Conservation (phyloP, 176 grass and related monocot genomes). For the Triticum dicoccoides region DNA sequence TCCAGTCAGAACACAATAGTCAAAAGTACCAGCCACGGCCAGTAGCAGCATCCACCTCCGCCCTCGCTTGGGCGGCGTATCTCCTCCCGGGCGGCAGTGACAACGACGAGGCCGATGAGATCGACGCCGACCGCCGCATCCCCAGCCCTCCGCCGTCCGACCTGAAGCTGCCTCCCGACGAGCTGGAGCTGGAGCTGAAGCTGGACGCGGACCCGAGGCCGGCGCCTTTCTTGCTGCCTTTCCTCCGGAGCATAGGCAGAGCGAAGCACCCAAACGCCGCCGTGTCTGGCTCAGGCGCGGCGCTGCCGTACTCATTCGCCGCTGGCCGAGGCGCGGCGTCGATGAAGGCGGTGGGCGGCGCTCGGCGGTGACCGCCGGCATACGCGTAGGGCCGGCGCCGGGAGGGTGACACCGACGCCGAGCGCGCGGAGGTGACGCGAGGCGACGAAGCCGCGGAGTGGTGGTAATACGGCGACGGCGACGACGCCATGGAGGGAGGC, state of each 20-base stretch:
- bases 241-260: constrained; percentile 35
- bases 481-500: constrained; percentile 50
- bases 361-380: not conserved
- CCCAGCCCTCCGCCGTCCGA: constrained; percentile 18
- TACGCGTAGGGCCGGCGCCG: constrained; percentile 3
- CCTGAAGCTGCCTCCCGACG: constrained; percentile 29
- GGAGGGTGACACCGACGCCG: constrained; percentile 46
- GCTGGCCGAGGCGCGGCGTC: constrained; percentile 24
- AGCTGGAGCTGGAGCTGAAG: constrained; percentile 18
- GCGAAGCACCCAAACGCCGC: constrained; percentile 42
- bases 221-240: constrained; percentile 19
- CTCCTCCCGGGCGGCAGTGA: constrained; percentile 31
- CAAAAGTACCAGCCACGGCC: constrained; percentile 50
- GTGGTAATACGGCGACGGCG: constrained; percentile 30
- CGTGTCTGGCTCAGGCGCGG: not conserved
- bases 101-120: constrained; percentile 32
- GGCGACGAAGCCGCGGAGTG: constrained; percentile 20
- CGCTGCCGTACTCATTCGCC: no score
- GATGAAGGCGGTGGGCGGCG: constrained; percentile 34
- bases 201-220: not conserved
- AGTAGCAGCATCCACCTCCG: constrained; percentile 34
- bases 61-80: constrained; percentile 21
- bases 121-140: constrained; percentile 27
- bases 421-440: constrained; percentile 13
- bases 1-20: not conserved